Evolutionary conservation across 2,329 filamentous ascomycete species (phyloP).

Genomic region (Cladosporium halotolerans): DNA sequence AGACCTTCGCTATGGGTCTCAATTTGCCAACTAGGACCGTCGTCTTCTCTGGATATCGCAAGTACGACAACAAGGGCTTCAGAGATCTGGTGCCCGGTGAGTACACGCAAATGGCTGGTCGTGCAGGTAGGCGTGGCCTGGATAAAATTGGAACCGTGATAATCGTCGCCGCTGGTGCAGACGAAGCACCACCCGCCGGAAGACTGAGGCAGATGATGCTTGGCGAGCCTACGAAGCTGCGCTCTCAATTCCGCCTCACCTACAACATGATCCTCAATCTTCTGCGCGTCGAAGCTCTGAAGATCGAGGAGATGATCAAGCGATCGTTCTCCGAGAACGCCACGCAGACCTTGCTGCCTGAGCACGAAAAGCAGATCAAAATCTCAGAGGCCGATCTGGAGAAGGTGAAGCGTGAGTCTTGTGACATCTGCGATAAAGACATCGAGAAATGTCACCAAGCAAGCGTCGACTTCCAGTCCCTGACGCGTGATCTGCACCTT

Average conservation of each 20-base stretch:
- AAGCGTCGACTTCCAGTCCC: slow-evolving; percentile 68
- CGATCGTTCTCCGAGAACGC: slow-evolving; percentile 97
- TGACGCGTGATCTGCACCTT: slow-evolving; percentile 76
- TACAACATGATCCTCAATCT: slow-evolving; percentile 99
- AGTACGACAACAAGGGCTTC: slow-evolving; percentile 90
- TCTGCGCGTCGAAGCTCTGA: slow-evolving; percentile 87
- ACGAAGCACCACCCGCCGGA: slow-evolving; percentile 80
- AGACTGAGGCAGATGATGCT: slow-evolving; percentile 90
- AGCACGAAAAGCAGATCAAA: slow-evolving; percentile 92
- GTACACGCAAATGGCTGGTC: slow-evolving; percentile 97
- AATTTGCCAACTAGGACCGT: slow-evolving; percentile 94
- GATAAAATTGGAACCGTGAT: slow-evolving; percentile 93
- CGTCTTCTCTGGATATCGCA: slow-evolving; percentile 93
- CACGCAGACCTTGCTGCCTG: slow-evolving; percentile 85
- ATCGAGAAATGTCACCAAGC: slow-evolving; percentile 77
- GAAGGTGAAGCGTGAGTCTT: slow-evolving; percentile 81
- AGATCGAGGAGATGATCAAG: slow-evolving; percentile 99
- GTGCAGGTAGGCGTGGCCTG: slow-evolving; percentile 85
- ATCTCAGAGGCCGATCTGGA: slow-evolving; percentile 84
- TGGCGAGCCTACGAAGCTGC: slow-evolving; percentile 87
- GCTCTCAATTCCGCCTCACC: slow-evolving; percentile 91
- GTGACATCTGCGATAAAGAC: slow-evolving; percentile 71
- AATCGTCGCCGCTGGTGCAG: slow-evolving; percentile 72
- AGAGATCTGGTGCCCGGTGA: slow-evolving; percentile 87
- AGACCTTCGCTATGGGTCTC: slow-evolving; percentile 97